Evolutionary conservation across 352 stramenopile genomes (phyloP).

Genomic region (Phytophthora capsici): DNA sequence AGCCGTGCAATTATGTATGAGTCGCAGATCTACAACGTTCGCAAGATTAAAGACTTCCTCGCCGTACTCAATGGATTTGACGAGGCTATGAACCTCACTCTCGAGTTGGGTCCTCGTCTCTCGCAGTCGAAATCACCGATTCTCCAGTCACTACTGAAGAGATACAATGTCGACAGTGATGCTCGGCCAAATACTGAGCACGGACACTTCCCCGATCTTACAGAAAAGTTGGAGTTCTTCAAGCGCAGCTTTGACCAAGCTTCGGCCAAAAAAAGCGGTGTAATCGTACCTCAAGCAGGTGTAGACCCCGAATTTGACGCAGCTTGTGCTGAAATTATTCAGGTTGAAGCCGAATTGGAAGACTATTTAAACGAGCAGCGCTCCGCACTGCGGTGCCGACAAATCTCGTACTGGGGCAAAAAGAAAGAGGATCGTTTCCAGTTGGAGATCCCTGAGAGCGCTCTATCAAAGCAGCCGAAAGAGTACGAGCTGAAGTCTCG

Average conservation of each 20-base stretch:
- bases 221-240: constrained; percentile 95
- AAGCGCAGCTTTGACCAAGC: constrained; percentile 96
- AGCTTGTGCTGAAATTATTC: constrained; percentile 87
- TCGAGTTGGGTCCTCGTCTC: constrained; percentile 83
- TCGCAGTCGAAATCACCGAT: constrained; percentile 61
- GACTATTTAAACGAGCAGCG: constrained; percentile 89
- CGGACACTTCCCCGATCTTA: constrained; percentile 92
- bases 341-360: constrained; percentile 91
- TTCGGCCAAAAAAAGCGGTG: constrained; percentile 87
- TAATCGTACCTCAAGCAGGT: constrained; percentile 94
- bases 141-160: constrained; percentile 63
- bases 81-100: constrained; percentile 77
- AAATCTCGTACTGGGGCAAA: constrained; percentile 95
- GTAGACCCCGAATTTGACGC: constrained; percentile 96
- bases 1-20: constrained; percentile 99
- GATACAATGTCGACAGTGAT: constrained; percentile 29
- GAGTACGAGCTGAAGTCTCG: constrained; percentile 95
- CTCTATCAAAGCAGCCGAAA: constrained; percentile 88
- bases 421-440: constrained; percentile 97
- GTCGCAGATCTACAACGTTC: constrained; percentile 95
- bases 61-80: constrained; percentile 93
- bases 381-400: constrained; percentile 71
- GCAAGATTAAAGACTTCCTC: constrained; percentile 96
- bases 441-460: constrained; percentile 91
- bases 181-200: constrained; percentile 20